phyloP scores from a whole-genome alignment of 176 grass and related monocot genomes.

The Bonia amplexicaulis region DNA sequence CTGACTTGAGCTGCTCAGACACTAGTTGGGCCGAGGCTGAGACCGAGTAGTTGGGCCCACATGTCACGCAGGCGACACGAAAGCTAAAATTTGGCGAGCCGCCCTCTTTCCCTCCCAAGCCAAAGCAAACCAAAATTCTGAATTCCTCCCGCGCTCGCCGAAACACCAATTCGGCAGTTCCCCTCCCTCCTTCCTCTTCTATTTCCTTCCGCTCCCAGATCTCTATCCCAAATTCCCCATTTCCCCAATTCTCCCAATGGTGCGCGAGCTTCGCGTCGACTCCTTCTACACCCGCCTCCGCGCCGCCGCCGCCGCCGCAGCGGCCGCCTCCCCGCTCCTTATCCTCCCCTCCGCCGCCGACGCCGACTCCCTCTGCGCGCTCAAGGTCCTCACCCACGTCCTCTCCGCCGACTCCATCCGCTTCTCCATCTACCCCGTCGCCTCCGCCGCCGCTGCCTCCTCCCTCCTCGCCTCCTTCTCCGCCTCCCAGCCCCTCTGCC shows the following conservation, averaged over 20 bases:
- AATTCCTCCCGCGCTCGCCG: not conserved
- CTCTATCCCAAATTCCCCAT: not conserved
- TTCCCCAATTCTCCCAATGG: conserved; percentile 29
- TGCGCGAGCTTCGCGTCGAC: conserved; percentile 59
- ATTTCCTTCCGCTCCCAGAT: not conserved
- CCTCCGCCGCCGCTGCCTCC: conserved; percentile 31
- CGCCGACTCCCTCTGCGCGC: conserved; percentile 72
- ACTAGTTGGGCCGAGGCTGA: too few relatives aligned
- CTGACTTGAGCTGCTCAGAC: too few relatives aligned
- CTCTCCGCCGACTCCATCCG: conserved; percentile 47
- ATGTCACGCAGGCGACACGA: too few relatives aligned
- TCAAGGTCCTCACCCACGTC: conserved; percentile 60
- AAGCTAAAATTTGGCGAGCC: too few relatives aligned
- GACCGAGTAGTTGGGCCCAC: too few relatives aligned
- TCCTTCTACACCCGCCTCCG: conserved; percentile 65
- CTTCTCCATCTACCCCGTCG: conserved; percentile 55
- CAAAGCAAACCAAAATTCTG: too few relatives aligned
- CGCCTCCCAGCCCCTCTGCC: conserved; percentile 30
- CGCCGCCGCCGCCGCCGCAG: conserved; percentile 34
- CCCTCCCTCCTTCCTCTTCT: too few relatives aligned
- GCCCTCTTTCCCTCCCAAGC: too few relatives aligned
- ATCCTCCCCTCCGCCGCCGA: conserved; percentile 80
- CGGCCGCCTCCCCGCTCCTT: conserved; percentile 46
- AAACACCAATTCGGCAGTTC: not conserved
- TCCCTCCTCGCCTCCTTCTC: conserved; percentile 40